Conservation (phyloP, 2,329 filamentous ascomycete species). For the Plenodomus tracheiphilus region DNA sequence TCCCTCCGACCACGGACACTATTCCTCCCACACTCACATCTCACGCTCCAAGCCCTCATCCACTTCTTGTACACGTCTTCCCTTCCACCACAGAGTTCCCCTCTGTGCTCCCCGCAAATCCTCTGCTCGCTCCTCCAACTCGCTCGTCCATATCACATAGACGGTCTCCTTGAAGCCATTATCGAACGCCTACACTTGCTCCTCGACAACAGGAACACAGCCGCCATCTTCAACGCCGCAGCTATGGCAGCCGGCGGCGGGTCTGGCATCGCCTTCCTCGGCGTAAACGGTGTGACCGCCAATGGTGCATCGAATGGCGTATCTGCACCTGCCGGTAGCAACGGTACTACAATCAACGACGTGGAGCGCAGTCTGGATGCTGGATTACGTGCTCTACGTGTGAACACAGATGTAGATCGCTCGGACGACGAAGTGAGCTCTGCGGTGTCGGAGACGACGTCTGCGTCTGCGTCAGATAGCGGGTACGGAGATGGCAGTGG, state of each 20-base stretch:
- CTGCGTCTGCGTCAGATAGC: constrained; percentile 37
- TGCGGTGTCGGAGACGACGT: constrained; percentile 34
- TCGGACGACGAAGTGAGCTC: constrained; percentile 42
- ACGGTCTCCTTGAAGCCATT: constrained; percentile 88
- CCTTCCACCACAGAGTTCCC: constrained; percentile 73
- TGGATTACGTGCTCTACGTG: constrained; percentile 48
- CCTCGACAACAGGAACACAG: constrained; percentile 90
- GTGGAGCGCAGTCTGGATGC: constrained; percentile 37
- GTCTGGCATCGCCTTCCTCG: constrained; percentile 70
- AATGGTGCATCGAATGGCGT: constrained; percentile 34
- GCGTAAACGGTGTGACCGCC: constrained; percentile 33
- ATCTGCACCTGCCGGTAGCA: constrained; percentile 1
- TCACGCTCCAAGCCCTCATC: constrained; percentile 86
- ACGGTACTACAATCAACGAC: constrained; percentile 12
- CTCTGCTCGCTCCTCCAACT: constrained; percentile 94
- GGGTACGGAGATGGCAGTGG: constrained; percentile 39
- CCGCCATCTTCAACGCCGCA: constrained; percentile 95
- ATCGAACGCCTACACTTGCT: constrained; percentile 88
- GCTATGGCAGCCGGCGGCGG: constrained; percentile 97
- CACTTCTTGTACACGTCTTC: constrained; percentile 94
- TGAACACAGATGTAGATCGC: constrained; percentile 54
- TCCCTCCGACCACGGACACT: constrained; percentile 79
- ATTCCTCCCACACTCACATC: constrained; percentile 88
- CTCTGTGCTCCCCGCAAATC: constrained; percentile 90
- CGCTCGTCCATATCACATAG: constrained; percentile 87